Evolutionary conservation across 2,329 filamentous ascomycete species (phyloP).

Genomic region (Parastagonospora nodorum): DNA sequence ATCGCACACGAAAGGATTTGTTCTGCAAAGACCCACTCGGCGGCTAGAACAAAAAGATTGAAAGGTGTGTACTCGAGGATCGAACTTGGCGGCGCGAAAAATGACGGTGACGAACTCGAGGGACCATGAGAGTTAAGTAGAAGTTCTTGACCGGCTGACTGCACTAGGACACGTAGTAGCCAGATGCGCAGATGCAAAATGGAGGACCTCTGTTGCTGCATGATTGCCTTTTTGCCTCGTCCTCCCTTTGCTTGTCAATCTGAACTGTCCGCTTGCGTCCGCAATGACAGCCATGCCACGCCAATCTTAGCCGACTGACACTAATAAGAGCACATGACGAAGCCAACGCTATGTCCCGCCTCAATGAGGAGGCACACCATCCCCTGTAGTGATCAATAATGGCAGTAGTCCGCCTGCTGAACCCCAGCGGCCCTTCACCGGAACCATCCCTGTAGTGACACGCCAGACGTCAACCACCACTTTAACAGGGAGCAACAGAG

Average conservation of each 20-base stretch:
- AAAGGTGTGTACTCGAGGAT: slow-evolving; percentile 6
- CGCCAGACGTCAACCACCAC: no score
- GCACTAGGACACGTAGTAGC: slow-evolving; percentile 10
- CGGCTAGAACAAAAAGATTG: slow-evolving; percentile 7
- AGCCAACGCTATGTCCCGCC: neutral
- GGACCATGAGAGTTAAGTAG: slow-evolving; percentile 28
- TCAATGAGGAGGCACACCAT: neutral
- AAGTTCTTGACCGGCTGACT: slow-evolving; percentile 12
- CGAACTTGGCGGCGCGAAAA: neutral
- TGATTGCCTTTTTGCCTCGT: slow-evolving; percentile 17
- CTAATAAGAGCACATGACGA: neutral
- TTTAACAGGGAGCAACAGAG: no score
- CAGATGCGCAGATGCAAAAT: slow-evolving; percentile 4
- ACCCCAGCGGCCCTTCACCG: neutral
- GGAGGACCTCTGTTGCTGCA: slow-evolving; percentile 18
- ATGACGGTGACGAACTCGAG: slow-evolving; percentile 7
- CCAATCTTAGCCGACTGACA: neutral
- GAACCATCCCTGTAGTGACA: neutral
- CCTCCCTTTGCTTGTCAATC: slow-evolving; percentile 1
- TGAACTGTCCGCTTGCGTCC: slow-evolving; percentile 9
- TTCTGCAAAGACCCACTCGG: slow-evolving; percentile 3
- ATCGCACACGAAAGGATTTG: slow-evolving; percentile 2
- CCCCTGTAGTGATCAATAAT: neutral
- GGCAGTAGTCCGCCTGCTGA: no score
- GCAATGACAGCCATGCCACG: slow-evolving; percentile 17